Evolutionary conservation across 768 basidiomycete genomes (phyloP).

Genomic region (Kwoniella dendrophila): DNA sequence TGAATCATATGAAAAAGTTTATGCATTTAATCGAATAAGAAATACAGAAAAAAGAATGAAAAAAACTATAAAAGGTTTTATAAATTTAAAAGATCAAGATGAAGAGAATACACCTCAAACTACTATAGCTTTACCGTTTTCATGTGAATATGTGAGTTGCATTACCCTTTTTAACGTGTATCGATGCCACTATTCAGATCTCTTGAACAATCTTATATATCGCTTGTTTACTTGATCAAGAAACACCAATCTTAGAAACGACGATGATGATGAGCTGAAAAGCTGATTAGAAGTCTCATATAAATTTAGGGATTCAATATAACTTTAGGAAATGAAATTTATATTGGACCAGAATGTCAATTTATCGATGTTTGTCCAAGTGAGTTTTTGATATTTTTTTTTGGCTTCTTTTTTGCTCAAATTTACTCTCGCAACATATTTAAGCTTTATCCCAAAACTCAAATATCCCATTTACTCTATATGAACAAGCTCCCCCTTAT

Average conservation of each 20-base stretch:
- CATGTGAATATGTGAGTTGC: constrained; percentile 46
- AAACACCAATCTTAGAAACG: too few species aligned
- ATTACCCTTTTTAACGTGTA: too few species aligned
- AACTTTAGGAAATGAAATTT: constrained; percentile 37
- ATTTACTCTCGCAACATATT: too few species aligned
- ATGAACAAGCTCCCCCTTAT: too few species aligned
- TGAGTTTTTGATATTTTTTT: constrained; percentile 21
- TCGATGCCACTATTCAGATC: too few species aligned
- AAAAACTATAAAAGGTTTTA: constrained; percentile 15
- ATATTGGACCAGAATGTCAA: constrained; percentile 38
- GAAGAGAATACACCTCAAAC: constrained; percentile 19
- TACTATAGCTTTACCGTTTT: constrained; percentile 31
- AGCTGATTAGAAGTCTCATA: too few species aligned
- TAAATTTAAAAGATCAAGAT: constrained; percentile 2
- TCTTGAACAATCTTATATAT: too few species aligned
- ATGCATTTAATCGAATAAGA: constrained; percentile 31
- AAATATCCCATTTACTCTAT: too few species aligned
- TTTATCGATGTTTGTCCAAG: constrained; percentile 47
- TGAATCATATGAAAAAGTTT: constrained; percentile 19
- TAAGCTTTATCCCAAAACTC: too few species aligned
- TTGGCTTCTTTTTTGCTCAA: background rate
- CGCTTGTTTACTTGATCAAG: too few species aligned
- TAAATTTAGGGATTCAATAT: constrained; percentile 51
- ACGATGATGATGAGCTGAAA: too few species aligned
- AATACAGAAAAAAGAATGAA: constrained; percentile 30